These are phyloP conservation scores for Blastobotrys petasosporus DNA, from an alignment of 1,139 yeast species.

Conservation along the genomic window DNA sequence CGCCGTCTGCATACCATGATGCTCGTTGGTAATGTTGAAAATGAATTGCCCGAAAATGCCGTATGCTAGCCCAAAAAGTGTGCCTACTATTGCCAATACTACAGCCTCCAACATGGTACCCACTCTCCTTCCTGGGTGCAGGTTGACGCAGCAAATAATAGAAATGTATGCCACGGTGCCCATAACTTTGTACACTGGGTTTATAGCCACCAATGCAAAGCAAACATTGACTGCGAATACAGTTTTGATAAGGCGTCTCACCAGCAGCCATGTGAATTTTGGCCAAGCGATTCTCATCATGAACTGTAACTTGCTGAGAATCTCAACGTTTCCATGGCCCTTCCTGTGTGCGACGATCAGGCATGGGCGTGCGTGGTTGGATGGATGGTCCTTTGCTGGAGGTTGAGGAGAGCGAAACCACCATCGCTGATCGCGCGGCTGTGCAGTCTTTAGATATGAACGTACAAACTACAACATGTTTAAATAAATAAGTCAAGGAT, in stretches of 20 bases:
- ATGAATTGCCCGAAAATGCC: slow-evolving; percentile 39
- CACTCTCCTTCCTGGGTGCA: slow-evolving; percentile 45
- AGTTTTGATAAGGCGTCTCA: slow-evolving; percentile 35
- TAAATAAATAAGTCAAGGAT: too few species aligned
- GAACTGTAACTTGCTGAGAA: too few species aligned
- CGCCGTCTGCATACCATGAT: slow-evolving; percentile 31
- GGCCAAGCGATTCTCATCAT: too few species aligned
- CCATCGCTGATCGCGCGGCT: too few species aligned
- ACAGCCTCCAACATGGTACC: slow-evolving; percentile 44
- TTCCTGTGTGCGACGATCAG: too few species aligned
- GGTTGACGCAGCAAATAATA: slow-evolving; percentile 42
- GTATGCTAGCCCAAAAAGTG: slow-evolving; percentile 41
- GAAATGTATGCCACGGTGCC: slow-evolving; percentile 42
- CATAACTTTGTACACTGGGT: slow-evolving; percentile 32
- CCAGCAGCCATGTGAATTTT: slow-evolving; percentile 5
- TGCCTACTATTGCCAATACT: slow-evolving; percentile 38
- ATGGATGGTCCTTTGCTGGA: too few species aligned
- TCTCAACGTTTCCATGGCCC: too few species aligned
- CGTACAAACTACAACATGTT: too few species aligned
- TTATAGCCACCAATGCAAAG: slow-evolving; percentile 37
- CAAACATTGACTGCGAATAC: slow-evolving; percentile 39
- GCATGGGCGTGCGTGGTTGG: too few species aligned
- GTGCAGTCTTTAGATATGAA: too few species aligned
- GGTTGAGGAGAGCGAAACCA: too few species aligned
- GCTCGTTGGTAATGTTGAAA: slow-evolving; percentile 33